phyloP scores from a whole-genome alignment of 2,329 filamentous ascomycete genomes.

The Madurella mycetomatis region DNA sequence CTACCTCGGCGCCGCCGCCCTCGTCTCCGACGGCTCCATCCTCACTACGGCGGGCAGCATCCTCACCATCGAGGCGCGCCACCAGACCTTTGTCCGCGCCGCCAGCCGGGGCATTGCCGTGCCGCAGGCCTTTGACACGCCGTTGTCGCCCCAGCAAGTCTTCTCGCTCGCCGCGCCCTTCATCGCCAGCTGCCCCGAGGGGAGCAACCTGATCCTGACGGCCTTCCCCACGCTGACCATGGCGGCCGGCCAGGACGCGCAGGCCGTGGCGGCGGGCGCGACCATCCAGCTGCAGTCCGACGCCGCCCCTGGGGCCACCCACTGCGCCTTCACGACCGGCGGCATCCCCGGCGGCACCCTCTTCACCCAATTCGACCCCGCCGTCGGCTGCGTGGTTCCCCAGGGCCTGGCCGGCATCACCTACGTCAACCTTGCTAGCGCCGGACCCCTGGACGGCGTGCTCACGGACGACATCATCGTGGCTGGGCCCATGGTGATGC shows the following conservation, averaged over 20 bases:
- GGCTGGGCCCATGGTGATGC: conserved; percentile 59
- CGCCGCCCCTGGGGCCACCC: conserved; percentile 47
- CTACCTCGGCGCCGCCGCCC: conserved; percentile 65
- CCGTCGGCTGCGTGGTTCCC: conserved; percentile 56
- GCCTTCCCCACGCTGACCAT: conserved; percentile 58
- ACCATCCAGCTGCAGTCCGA: conserved; percentile 47
- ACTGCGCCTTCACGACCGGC: conserved; percentile 66
- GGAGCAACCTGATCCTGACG: conserved; percentile 58
- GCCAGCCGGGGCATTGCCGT: conserved; percentile 55
- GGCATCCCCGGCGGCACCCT: conserved; percentile 52
- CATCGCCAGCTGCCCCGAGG: conserved; percentile 64
- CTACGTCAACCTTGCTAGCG: conserved; percentile 62
- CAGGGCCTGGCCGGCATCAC: conserved; percentile 58
- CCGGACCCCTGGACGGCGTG: conserved; percentile 44
- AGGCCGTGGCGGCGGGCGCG: conserved; percentile 38
- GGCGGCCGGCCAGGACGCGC: conserved; percentile 39
- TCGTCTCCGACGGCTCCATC: conserved; percentile 55
- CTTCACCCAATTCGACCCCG: conserved; percentile 54
- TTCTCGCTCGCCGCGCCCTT: conserved; percentile 71
- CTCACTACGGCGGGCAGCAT: conserved; percentile 66
- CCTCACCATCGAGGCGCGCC: conserved; percentile 67
- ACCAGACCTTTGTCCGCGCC: conserved; percentile 67
- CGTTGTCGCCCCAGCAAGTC: conserved; percentile 63
- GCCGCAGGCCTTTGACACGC: conserved; percentile 65
- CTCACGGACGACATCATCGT: conserved; percentile 61